Evolutionary conservation across 2,329 filamentous ascomycete genomes (phyloP), one percentile per base, ranked within the genome.

Genomic region (Myotisia sp.): DNA sequence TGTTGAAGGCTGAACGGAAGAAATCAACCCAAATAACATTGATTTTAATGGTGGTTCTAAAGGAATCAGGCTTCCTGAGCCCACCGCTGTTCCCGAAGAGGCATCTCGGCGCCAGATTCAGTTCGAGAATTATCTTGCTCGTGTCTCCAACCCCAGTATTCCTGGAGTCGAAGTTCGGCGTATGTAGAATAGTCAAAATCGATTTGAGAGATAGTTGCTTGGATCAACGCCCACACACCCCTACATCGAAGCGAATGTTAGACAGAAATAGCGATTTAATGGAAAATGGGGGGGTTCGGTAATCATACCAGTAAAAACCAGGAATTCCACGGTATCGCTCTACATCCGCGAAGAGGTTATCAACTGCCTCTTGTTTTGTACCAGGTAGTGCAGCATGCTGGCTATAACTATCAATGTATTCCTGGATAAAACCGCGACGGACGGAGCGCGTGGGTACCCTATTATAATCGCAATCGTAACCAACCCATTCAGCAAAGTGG

Each of bases 401-500:
- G 47, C 73, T 74, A 62, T 90, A 94, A 41, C 77, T 74, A 40
- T 67, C 65, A 18, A 93, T 70, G 52, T 98, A 98, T 52, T 87
- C 79, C 43, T 69, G 65, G 39, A 95, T 71, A 58, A 98, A 98
- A 36, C 77, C 73, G 28, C 74, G 71, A 18, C 90, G 78, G 47
- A 87, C 75, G 13, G 74, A 64, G 42, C 70, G 71, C 1, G 82
- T 90, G 4, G 90, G 90, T 37, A 95, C 69, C 45, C 79, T 77
- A 48, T 63, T 73, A 62, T 81, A 86, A 58, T 95, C 85, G 65
- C 90, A 98, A 48, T 92, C 84, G 51, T 94, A 94, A 37, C 90
- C 90, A 40, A 79, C 86, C 87, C 90, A 98, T 62, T 98, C 90
- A 30, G 90, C 85, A 54, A 98, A 93, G 65, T 98, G 90, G 62